phyloP scores from a whole-genome alignment of 1,139 yeast genomes.

The Pichia norvegensis region DNA sequence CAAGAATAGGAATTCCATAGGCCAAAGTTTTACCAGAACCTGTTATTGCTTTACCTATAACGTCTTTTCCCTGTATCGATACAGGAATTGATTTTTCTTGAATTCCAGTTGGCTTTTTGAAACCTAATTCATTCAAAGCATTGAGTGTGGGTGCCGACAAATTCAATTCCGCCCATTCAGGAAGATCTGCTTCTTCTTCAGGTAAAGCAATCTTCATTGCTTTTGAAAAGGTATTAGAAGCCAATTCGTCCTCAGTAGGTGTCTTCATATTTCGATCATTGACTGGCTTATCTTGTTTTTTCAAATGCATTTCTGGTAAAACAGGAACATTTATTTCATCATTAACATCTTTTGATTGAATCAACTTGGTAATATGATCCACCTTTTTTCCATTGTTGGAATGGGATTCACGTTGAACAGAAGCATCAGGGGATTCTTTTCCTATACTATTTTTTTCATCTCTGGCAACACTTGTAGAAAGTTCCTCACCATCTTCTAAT shows the following conservation, averaged over 20 bases:
- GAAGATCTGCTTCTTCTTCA: conserved; percentile 40
- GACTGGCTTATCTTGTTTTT: conserved; percentile 13
- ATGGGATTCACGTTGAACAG: too few relatives aligned
- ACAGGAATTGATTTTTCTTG: conserved; percentile 72
- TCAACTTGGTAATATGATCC: conserved; percentile 12
- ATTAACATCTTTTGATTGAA: conserved; percentile 15
- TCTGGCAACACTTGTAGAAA: too few relatives aligned
- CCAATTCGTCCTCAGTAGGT: conserved; percentile 6
- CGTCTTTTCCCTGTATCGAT: conserved; percentile 66
- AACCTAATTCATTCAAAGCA: conserved; percentile 54
- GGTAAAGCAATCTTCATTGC: conserved; percentile 29
- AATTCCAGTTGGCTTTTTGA: conserved; percentile 70
- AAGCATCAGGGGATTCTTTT: neutral
- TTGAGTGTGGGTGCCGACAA: conserved; percentile 49
- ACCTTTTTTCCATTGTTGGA: neutral
- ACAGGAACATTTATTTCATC: conserved; percentile 20
- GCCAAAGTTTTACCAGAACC: conserved; percentile 98
- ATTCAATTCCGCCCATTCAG: conserved; percentile 47
- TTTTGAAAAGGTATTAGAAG: conserved; percentile 15
- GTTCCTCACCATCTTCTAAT: too few relatives aligned
- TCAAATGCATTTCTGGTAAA: conserved; percentile 9
- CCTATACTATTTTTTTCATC: neutral
- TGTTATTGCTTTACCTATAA: conserved; percentile 93
- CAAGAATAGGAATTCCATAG: conserved; percentile 89
- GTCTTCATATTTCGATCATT: conserved; percentile 4